Evolutionary conservation across 129 eudicot genomes (phyloP), one percentile per base, ranked within the genome.

Genomic region (Calendula officinalis): DNA sequence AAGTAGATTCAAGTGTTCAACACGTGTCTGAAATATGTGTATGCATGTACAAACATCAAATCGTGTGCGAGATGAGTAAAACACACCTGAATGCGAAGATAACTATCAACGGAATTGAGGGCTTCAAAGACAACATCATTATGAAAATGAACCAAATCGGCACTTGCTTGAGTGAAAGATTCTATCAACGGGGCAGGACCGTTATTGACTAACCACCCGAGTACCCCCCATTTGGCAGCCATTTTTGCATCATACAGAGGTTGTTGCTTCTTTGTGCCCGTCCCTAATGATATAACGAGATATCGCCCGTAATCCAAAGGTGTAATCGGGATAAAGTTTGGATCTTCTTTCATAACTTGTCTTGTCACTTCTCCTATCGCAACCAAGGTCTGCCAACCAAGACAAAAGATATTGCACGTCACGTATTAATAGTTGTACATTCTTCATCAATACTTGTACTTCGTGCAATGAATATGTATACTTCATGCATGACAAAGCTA

Each of bases 61-160:
- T 7, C 33, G 36, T 63, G 12, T 46, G 4, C 13, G 8, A 47
- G 42, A 44, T 47, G 6, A 63, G 69, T 9, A 44, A 4, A 44
- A 8, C 51, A 8, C 15, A 82, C 88, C 68, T 83, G 89, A 36
- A 83, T 72, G 13, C 89, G 81, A 14, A 79, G 80, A 63, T 83
- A 83, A 50, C 66, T 39, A 22, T 48, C 48, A 5, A 75, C 45
- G 5, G 72, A 75, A 32, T 70, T 32, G 5, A 67, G 62, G 6
- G 89, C 60, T 47, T 83, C 64, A 37, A 83, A 79, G 10, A 79
- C 64, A 33, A 79, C 55, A 39, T 43, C 30, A 32, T 45, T 59
- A 15, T 83, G 89, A 64, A 55, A 67, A 57, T 60, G 77, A 65
- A 83, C 72, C 74, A 83, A 51, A 44, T 83, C 85, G 1, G 75